Percentiles rank a stretch among this genome's conserved stretches.
Evolutionary conservation across 1,284 basidiomycete species (phyloP).

Genomic region (Cutaneotrichosporon cyanovorans): DNA sequence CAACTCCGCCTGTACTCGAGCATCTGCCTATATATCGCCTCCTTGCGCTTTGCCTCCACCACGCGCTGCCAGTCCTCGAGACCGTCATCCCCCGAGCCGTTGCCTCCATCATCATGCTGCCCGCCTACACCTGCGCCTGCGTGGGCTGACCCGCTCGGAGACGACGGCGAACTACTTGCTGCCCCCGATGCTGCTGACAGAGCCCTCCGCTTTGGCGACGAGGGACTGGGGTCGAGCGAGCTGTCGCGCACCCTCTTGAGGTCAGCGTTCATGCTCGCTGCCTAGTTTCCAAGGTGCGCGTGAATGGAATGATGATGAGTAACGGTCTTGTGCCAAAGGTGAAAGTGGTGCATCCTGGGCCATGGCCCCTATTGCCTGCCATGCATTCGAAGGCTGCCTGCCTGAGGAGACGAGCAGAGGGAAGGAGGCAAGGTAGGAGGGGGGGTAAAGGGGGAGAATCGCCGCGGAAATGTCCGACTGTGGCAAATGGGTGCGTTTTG

Average conservation of each 20-base stretch:
- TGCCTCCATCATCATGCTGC: background rate
- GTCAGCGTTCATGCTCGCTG: slow-evolving; percentile 39
- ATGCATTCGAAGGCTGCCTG: no score
- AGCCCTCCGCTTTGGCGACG: slow-evolving; percentile 31
- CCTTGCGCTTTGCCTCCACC: slow-evolving; percentile 63
- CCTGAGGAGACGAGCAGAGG: background rate
- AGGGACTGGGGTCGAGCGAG: slow-evolving; percentile 26
- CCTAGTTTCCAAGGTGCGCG: no score
- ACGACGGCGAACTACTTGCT: slow-evolving; percentile 4
- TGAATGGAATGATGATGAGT: background rate
- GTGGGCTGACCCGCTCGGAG: slow-evolving; percentile 9
- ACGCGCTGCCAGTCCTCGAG: slow-evolving; percentile 40
- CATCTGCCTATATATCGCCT: slow-evolving; percentile 88
- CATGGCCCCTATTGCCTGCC: no score
- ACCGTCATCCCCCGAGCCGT: slow-evolving; percentile 23
- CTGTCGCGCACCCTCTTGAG: slow-evolving; percentile 41
- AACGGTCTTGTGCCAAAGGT: no score
- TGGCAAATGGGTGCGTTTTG: background rate
- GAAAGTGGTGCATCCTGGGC: no score
- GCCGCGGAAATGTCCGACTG: no score
- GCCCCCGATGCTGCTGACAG: slow-evolving; percentile 8
- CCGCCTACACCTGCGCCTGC: slow-evolving; percentile 1
- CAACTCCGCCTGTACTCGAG: slow-evolving; percentile 77
- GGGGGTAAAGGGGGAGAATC: background rate
- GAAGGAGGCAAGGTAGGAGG: background rate